Base-by-base conservation (phyloP, 176 grass and related monocot genomes). In the Paspalum notatum region DNA sequence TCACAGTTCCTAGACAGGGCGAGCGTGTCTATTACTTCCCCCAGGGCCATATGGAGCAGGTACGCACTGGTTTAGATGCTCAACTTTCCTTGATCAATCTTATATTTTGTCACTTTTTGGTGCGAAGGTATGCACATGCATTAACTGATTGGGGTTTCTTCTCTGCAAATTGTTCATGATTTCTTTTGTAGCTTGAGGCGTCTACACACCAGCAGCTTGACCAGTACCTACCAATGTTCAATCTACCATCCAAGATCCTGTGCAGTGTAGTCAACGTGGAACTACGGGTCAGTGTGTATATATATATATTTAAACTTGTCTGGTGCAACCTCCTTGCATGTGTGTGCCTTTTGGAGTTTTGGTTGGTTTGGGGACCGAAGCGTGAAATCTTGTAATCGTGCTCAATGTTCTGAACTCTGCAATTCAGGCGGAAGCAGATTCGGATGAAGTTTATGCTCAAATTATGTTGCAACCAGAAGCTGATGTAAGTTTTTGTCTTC, bases 21-120 rank as follows among this genome's bases (percentile, higher is more conserved):
- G 97, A 99, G 67, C 91, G 82, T 6, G 93, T 96, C 12, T 99
- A 95, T 83, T 99, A 99, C 86, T 95, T 96, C 40, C 93, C 97
- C 45, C 97, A 99, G 82, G 97, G 97, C 24, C 97, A 99, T 84
- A 91, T 96, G 93, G 97, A 99, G 68, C 97, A 99, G 97, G 97
- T 96, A 86, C 44, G 78, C 17, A 32, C 52, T 43, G 60, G 45
- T 65, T 53, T 81, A 77, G 49, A 8, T 41, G 13, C 25, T 61
- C 57, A 65, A 40, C 46, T 11, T 46, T 4, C 5, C 5, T 72
- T 63, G 20, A 41, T 81, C 60, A 42, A 57, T 81, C 10, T 70
- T 48, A 57, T 80, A 11, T 24, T 52, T 32, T 37, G 48, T 32
- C 32, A 32, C 32, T 32, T 32, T 32, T 32, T 17, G 43, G 46